These are phyloP conservation scores for Penicillium sp. DNA, from an alignment of 2,329 filamentous ascomycete genomes.

Conservation along the genomic window DNA sequence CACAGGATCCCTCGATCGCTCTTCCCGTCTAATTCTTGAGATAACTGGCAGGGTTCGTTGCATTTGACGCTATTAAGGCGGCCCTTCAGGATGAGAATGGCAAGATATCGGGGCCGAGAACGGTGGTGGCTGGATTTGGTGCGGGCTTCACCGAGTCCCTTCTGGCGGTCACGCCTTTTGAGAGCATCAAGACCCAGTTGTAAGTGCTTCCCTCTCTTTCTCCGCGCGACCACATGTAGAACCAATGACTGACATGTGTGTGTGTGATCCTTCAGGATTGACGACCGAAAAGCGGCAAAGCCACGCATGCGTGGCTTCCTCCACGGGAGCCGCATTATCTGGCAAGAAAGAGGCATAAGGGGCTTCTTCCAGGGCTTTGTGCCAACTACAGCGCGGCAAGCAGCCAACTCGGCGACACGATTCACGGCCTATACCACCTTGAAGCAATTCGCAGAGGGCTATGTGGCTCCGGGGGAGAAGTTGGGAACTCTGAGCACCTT, in stretches of 20 bases:
- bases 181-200: conserved; percentile 97
- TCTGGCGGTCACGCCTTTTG: conserved; percentile 91
- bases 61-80: conserved; percentile 91
- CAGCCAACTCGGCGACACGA: conserved; percentile 87
- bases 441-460: conserved; percentile 87
- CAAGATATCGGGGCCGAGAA: conserved; percentile 84
- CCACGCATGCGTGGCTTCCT: conserved; percentile 90
- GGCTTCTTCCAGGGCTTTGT: conserved; percentile 98
- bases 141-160: conserved; percentile 93
- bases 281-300: conserved; percentile 83
- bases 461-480: conserved; percentile 93
- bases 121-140: conserved; percentile 90
- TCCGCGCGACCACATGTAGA: background rate
- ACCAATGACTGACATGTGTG: background rate
- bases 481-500: conserved; percentile 86
- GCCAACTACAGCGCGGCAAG: conserved; percentile 90
- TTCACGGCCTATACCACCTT: conserved; percentile 90
- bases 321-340: conserved; percentile 84
- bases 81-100: conserved; percentile 80
- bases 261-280: conserved; percentile 62
- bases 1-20: background rate
- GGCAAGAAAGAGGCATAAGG: conserved; percentile 78
- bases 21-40: background rate
- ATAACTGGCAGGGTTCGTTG: conserved; percentile 71
- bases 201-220: conserved; percentile 39